Evolutionary conservation across 495 filamentous ascomycete genomes (phyloP).

Genomic region (Xylaria telfairii): DNA sequence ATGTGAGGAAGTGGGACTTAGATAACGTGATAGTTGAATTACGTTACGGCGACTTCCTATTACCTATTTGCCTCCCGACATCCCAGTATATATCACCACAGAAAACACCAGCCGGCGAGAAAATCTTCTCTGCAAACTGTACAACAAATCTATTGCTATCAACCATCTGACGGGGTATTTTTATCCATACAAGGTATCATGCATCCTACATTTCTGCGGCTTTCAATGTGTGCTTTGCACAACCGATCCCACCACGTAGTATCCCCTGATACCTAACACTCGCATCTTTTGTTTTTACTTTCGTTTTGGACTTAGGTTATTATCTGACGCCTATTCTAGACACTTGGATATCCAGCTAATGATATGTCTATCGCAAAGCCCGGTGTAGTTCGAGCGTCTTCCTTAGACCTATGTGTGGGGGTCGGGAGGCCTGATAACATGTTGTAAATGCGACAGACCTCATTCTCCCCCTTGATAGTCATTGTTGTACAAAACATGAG

Average conservation of each 20-base stretch:
- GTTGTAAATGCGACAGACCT: background rate
- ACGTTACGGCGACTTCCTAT: too few species aligned
- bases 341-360: background rate
- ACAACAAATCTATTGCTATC: conserved; percentile 3
- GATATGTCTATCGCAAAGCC: background rate
- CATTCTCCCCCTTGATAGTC: background rate
- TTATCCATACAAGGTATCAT: background rate
- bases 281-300: background rate
- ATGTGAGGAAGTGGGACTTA: too few species aligned
- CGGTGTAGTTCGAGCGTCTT: background rate
- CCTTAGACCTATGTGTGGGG: background rate
- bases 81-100: too few species aligned
- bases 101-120: too few species aligned
- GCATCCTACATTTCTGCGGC: background rate
- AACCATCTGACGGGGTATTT: background rate
- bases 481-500: conserved; percentile 2
- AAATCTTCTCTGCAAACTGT: too few species aligned
- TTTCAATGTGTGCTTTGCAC: background rate
- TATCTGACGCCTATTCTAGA: background rate
- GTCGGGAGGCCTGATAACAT: background rate
- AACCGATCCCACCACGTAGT: background rate
- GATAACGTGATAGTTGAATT: too few species aligned
- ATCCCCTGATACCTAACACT: background rate
- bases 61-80: too few species aligned
- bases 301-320: background rate